Conservation (phyloP, 2,329 filamentous ascomycete species). For the Aphanoascus verrucosus region DNA sequence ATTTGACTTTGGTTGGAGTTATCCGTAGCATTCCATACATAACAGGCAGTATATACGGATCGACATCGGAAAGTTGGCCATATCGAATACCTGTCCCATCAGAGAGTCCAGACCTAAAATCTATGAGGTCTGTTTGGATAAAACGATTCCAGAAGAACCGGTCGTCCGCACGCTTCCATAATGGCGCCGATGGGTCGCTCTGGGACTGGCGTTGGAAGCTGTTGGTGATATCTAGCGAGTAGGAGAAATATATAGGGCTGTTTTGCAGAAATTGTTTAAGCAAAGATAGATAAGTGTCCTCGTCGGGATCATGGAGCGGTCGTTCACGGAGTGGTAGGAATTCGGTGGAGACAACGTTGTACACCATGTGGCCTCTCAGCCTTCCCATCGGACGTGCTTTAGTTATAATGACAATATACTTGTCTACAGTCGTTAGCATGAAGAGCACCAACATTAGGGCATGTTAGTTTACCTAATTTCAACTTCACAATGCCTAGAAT, state of each 20-base stretch:
- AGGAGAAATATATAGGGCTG: slow-evolving; percentile 95
- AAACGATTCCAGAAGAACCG: slow-evolving; percentile 99
- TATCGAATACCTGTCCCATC: slow-evolving; percentile 37
- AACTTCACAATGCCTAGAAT: slow-evolving; percentile 91
- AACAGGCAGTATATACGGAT: slow-evolving; percentile 88
- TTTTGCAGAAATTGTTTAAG: slow-evolving; percentile 72
- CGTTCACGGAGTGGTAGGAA: slow-evolving; percentile 89
- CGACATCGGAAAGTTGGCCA: slow-evolving; percentile 59
- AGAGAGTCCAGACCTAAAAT: slow-evolving; percentile 58
- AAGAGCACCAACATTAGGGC: background rate
- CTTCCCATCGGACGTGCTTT: slow-evolving; percentile 86
- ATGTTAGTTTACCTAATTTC: slow-evolving; percentile 58
- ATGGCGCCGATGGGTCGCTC: slow-evolving; percentile 56
- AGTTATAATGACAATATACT: slow-evolving; percentile 93
- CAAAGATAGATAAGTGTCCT: slow-evolving; percentile 78
- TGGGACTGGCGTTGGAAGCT: slow-evolving; percentile 89
- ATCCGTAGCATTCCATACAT: slow-evolving; percentile 97
- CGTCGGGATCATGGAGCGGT: slow-evolving; percentile 80
- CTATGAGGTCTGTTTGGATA: slow-evolving; percentile 79
- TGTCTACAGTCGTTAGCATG: slow-evolving; percentile 46
- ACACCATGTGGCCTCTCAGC: slow-evolving; percentile 90
- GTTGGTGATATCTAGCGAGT: slow-evolving; percentile 93
- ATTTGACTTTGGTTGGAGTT: slow-evolving; percentile 73
- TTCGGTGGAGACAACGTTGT: slow-evolving; percentile 83
- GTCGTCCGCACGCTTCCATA: slow-evolving; percentile 90